Base-by-base conservation (phyloP, 2,329 filamentous ascomycete genomes). In the Waltergamsia citrina region DNA sequence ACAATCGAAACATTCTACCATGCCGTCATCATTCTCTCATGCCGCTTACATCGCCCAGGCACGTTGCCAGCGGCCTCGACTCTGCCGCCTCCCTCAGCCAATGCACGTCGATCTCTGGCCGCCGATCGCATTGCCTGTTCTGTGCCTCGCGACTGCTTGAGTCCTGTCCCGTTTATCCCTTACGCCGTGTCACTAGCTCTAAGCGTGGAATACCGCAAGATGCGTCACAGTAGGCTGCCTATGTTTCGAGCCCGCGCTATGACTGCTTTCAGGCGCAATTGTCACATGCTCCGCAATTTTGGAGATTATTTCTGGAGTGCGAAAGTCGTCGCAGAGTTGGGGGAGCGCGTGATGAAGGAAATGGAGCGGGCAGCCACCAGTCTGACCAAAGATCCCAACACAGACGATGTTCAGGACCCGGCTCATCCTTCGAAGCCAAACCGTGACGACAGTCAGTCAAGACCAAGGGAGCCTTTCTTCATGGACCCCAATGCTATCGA, bases 1-100 rank as follows among this genome's bases (percentile, higher is more conserved):
- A 78, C 75, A 0, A 62, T 80, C 6, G 75, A 80, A 42, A 66
- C 71, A 1, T 67, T 81, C 12, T 81, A 81, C 43, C 74, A 80
- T 43, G 72, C 74, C 4, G 69, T 81, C 6, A 69, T 73, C 23
- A 77, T 80, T 7, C 55, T 80, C 3, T 78, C 74, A 0, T 78
- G 71, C 32, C 65, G 75, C n/a, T 62, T 69, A 5, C 59, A 67
- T 4, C 50, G 63, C 9, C 57, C 57, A 9, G 53, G 62, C 28
- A 56, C 57, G 15, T 38, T 52, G 21, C 51, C 56, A 2, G 59
- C 55, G 27, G 62, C 57, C 22, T 58, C 53, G 18, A 68, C 56
- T 5, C 62, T 57, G 26, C 71, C 52, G 31, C 65, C 53, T 11
- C 63, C 60, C 17, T 66, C 59, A 22, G 69, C 63, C 18, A 77